phyloP scores from a whole-genome alignment of 1,139 yeast species.

The Candida sanyaensis region DNA sequence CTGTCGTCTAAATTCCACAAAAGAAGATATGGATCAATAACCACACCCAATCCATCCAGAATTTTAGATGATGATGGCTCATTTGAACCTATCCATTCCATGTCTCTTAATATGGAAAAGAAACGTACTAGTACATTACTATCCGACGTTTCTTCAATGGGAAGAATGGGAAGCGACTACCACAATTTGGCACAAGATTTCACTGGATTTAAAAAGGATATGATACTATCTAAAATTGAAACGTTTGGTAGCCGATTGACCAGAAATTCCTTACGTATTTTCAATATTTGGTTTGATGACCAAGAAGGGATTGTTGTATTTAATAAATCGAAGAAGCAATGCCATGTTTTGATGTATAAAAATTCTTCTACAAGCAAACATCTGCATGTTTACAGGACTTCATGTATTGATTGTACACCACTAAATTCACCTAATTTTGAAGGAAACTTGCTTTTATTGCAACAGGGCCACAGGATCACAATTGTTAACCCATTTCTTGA shows the following conservation, averaged over 20 bases:
- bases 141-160: slow-evolving; percentile 59
- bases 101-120: slow-evolving; percentile 48
- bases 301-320: slow-evolving; percentile 61
- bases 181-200: slow-evolving; percentile 27
- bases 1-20: slow-evolving; percentile 17
- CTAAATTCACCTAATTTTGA: slow-evolving; percentile 32
- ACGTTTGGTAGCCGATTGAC: slow-evolving; percentile 15
- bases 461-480: slow-evolving; percentile 32
- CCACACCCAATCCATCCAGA: slow-evolving; percentile 46
- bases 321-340: slow-evolving; percentile 31
- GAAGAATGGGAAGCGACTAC: slow-evolving; percentile 57
- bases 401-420: slow-evolving; percentile 45
- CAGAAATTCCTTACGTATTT: slow-evolving; percentile 37
- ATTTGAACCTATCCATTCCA: slow-evolving; percentile 16
- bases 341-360: slow-evolving; percentile 54
- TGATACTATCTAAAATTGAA: slow-evolving; percentile 64
- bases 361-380: slow-evolving; percentile 34
- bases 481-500: slow-evolving; percentile 69
- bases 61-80: slow-evolving; percentile 44
- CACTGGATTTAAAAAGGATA: slow-evolving; percentile 55
- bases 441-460: slow-evolving; percentile 44
- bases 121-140: slow-evolving; percentile 54
- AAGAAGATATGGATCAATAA: slow-evolving; percentile 23
- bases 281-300: slow-evolving; percentile 48
- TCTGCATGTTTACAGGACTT: slow-evolving; percentile 34